Percentiles rank a stretch among this genome's conserved stretches.
Conservation (phyloP, 768 basidiomycete genomes). For the Dendrothele bispora region DNA sequence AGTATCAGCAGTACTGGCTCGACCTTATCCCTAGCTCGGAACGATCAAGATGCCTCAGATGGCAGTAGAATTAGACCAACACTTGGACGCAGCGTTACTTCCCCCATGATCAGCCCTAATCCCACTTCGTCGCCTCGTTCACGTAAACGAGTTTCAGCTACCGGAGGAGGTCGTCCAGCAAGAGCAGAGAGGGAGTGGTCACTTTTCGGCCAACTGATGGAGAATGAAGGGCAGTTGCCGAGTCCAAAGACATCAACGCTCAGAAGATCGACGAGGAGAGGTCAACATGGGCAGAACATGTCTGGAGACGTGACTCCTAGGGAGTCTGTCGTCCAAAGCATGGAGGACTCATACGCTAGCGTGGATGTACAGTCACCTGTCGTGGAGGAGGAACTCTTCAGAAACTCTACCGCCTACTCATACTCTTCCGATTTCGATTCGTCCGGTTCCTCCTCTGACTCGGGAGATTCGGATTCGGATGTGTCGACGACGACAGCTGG, state of each 20-base stretch:
- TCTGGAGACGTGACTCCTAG: not conserved
- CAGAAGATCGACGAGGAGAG: conserved; percentile 3
- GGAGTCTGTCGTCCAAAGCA: not conserved
- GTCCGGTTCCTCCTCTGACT: conserved; percentile 1
- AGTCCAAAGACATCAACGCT: conserved; percentile 9
- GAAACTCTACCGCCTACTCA: conserved; percentile 9
- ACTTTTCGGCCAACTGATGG: conserved; percentile 71
- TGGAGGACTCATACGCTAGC: conserved; percentile 12
- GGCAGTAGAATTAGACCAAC: conserved; percentile 4
- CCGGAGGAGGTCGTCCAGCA: not conserved
- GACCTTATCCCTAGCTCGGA: too few relatives aligned
- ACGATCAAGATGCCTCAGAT: too few relatives aligned
- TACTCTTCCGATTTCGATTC: conserved; percentile 14
- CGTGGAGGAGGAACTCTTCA: conserved; percentile 6
- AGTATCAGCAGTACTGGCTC: not conserved
- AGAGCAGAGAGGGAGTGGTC: conserved; percentile 45
- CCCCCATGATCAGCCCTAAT: too few relatives aligned
- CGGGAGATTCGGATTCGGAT: conserved; percentile 19
- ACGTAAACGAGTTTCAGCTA: conserved; percentile 3
- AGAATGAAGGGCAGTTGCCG: conserved; percentile 53
- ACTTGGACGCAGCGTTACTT: conserved; percentile 20
- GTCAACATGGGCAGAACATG: not conserved
- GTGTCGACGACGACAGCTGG: conserved; percentile 5
- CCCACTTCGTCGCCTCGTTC: conserved; percentile 9
- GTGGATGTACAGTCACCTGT: conserved; percentile 14